phyloP scores from a whole-genome alignment of 257 asterid species.

The Cynanchum wilfordii region DNA sequence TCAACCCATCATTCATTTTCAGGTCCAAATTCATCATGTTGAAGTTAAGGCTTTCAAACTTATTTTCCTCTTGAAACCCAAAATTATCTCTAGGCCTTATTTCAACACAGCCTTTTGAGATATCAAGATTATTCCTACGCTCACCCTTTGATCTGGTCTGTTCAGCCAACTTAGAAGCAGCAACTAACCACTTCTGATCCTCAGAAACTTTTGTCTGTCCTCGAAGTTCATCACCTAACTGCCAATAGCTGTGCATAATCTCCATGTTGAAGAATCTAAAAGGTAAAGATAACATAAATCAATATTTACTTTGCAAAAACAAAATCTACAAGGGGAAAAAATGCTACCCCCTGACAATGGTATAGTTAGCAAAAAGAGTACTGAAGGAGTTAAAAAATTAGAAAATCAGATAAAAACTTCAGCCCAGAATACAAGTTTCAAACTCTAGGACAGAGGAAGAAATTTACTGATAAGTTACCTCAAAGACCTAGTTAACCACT shows the following conservation, averaged over 20 bases:
- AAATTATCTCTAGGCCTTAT: constrained; percentile 53
- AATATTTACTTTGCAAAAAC: constrained; percentile 5
- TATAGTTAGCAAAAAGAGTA: background rate
- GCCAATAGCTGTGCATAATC: constrained; percentile 71
- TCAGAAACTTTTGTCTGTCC: constrained; percentile 76
- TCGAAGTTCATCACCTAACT: constrained; percentile 87
- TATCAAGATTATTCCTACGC: constrained; percentile 73
- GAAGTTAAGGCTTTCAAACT: constrained; percentile 67
- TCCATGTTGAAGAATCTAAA: constrained; percentile 53
- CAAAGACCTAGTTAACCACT: background rate
- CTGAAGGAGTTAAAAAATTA: background rate
- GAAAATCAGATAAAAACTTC: background rate
- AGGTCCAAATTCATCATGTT: constrained; percentile 67
- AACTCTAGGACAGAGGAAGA: background rate
- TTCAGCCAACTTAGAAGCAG: constrained; percentile 82
- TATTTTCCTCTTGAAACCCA: constrained; percentile 68
- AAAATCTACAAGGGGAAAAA: background rate
- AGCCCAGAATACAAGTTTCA: background rate
- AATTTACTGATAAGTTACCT: background rate
- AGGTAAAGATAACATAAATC: background rate
- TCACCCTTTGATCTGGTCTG: constrained; percentile 72
- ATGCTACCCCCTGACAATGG: background rate
- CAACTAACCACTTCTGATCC: constrained; percentile 85
- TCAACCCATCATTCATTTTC: constrained; percentile 49
- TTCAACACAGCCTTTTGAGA: constrained; percentile 61